Evolutionary conservation across 2,329 filamentous ascomycete species (phyloP).

Genomic region (Neonectria ditissima): DNA sequence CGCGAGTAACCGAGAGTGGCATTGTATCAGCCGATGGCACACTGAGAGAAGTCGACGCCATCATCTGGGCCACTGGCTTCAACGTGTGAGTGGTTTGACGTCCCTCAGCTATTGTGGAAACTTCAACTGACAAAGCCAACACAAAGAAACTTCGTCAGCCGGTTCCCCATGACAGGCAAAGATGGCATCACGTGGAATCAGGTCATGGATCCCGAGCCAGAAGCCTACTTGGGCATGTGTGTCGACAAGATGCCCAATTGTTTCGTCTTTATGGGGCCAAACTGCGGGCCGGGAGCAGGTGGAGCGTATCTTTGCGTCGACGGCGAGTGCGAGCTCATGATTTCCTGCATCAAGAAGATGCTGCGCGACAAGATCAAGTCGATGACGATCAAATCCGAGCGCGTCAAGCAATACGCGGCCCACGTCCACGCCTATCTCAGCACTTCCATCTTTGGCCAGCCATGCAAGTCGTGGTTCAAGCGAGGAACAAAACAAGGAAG

Average conservation of each 20-base stretch:
- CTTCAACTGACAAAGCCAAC: no score
- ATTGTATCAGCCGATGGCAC: neutral
- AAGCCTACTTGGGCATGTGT: constrained; percentile 8
- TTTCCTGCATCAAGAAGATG: constrained; percentile 8
- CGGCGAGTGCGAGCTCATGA: neutral
- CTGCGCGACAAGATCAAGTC: constrained; percentile 13
- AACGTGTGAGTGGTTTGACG: no score
- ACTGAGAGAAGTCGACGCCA: neutral
- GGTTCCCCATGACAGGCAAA: neutral
- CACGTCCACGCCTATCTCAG: neutral
- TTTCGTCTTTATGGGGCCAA: constrained; percentile 4
- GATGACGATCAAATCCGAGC: neutral
- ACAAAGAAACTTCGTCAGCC: constrained; percentile 2
- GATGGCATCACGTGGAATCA: constrained; percentile 5
- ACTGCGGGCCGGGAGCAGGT: neutral
- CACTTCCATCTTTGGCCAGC: constrained; percentile 10
- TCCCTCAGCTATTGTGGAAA: neutral
- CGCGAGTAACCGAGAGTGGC: neutral
- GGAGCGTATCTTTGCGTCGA: constrained; percentile 5
- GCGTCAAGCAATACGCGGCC: constrained; percentile 2
- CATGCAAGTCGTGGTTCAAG: constrained; percentile 11
- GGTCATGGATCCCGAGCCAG: constrained; percentile 11
- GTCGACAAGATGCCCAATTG: constrained; percentile 13
- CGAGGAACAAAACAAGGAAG: neutral
- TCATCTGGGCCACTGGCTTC: constrained; percentile 7